Conservation (phyloP, 139 green algal species). For the Coelastrella sp. region DNA sequence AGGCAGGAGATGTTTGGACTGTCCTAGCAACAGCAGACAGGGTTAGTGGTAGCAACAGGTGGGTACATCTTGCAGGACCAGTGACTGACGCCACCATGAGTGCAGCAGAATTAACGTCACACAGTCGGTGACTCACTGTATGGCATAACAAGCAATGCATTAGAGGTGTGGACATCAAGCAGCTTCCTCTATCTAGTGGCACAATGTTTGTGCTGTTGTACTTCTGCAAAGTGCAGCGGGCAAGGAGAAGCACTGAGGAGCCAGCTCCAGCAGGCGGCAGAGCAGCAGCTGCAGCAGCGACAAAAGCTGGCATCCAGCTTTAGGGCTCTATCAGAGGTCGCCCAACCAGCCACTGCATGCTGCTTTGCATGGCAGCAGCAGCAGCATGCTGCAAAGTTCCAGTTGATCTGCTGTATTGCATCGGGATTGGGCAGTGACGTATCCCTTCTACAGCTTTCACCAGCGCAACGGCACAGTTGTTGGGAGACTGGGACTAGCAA, state of each 20-base stretch:
- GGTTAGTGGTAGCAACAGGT: background rate
- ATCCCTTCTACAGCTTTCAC: background rate
- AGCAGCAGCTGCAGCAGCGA: conserved; percentile 13
- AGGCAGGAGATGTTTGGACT: background rate
- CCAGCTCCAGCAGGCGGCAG: conserved; percentile 20
- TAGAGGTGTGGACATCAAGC: no score
- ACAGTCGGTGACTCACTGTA: no score
- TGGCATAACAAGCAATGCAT: no score
- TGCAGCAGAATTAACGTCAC: no score
- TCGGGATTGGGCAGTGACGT: background rate
- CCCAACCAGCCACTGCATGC: conserved; percentile 7
- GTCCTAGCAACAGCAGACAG: background rate
- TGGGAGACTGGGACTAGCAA: background rate
- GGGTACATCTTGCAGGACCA: no score
- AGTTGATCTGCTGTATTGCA: conserved; percentile 6
- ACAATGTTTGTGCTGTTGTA: no score
- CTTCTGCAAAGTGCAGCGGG: no score
- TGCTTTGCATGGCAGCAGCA: conserved; percentile 10
- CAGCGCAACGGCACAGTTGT: background rate
- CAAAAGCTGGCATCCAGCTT: background rate
- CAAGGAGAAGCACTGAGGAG: no score
- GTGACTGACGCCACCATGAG: no score
- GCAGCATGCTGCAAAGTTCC: background rate
- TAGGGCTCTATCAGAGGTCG: background rate
- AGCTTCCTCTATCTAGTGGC: no score